A percentile compares a stretch with the other conserved stretches of the same genome.
Conservation (phyloP, 371 early-diverging fungal species). For the Chytridiales sp. region DNA sequence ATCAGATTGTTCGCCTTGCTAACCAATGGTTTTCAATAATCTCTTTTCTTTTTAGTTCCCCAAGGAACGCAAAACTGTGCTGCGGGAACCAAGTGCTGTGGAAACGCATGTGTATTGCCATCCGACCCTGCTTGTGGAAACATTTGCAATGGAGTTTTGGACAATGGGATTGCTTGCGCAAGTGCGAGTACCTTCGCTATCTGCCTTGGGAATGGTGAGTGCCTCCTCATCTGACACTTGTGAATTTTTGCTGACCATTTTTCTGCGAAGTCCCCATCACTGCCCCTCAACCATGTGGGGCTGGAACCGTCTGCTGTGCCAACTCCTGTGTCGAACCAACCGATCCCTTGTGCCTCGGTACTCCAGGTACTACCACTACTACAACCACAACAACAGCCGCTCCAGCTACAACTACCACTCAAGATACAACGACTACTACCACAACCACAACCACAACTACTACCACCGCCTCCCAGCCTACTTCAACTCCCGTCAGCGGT, state of each 20-base stretch:
- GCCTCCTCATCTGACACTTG: too few species aligned
- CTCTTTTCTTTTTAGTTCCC: too few species aligned
- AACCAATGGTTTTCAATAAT: background rate
- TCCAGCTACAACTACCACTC: too few species aligned
- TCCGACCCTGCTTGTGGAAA: conserved; percentile 16
- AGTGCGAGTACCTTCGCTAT: conserved; percentile 19
- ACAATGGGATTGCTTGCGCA: conserved; percentile 21
- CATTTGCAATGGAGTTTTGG: conserved; percentile 16
- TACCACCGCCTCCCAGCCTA: background rate
- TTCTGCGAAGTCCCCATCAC: too few species aligned
- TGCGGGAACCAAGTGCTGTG: conserved; percentile 27
- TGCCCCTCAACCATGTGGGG: too few species aligned
- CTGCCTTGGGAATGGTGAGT: too few species aligned
- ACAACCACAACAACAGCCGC: too few species aligned
- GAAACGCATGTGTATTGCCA: conserved; percentile 19
- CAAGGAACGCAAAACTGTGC: too few species aligned
- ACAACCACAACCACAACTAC: too few species aligned
- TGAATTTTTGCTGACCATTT: too few species aligned
- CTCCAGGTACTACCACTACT: background rate
- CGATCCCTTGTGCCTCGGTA: conserved; percentile 12
- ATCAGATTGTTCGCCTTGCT: background rate
- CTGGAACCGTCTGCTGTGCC: conserved; percentile 19
- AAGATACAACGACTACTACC: too few species aligned
- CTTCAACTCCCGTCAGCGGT: background rate
- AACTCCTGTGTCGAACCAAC: conserved; percentile 6